Base-by-base conservation (phyloP, 495 filamentous ascomycete genomes). In the Xylaria acuta region DNA sequence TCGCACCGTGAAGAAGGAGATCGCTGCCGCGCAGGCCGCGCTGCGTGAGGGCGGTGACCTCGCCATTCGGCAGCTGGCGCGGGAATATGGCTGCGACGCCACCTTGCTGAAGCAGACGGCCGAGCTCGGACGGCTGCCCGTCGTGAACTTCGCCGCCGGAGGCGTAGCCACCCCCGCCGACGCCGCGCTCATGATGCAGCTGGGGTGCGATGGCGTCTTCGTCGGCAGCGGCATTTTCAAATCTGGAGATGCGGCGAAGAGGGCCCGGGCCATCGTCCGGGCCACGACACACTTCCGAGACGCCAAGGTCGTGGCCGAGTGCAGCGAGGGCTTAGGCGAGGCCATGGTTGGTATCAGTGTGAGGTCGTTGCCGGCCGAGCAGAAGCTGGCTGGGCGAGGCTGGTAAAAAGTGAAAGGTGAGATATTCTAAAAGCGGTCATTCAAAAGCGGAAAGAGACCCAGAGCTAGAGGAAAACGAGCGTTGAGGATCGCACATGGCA, bases 111-210 rank as follows among this genome's bases (percentile, higher is more conserved):
- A 92, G 82, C 88, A 97, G 84, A 93, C 92, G 11, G 96, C 94
- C 1, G 88, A 93, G 86, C 87, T 97, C 73, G 93, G 92, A 66
- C 88, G 96, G 72, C 86, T 99, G 72, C 96, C 96, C 0, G 96
- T 99, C 1, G 96, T 99, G 59, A 99, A 99, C 88, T 99, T 99
- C 76, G 96, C 96, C 4, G 96, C 96, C n/a, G 96, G 96, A 22
- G 96, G 96, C 65, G 90, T 99, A 47, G 96, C 96, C 16, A 99
- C 96, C 14, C 96, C 96, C 1, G 96, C 96, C 3, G 96, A 99
- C 85, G 96, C 96, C 18, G 96, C 96, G 40, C 86, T 99, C 49
- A 99, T 99, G 96, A 99, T 99, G 96, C 94, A 98, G 84, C 84
- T 99, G 67, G 96, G 96, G 71, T 99, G 96, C 79, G 96, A 99